phyloP scores from a whole-genome alignment of 2,329 filamentous ascomycete genomes.

The Ceratocystis ficicola region DNA sequence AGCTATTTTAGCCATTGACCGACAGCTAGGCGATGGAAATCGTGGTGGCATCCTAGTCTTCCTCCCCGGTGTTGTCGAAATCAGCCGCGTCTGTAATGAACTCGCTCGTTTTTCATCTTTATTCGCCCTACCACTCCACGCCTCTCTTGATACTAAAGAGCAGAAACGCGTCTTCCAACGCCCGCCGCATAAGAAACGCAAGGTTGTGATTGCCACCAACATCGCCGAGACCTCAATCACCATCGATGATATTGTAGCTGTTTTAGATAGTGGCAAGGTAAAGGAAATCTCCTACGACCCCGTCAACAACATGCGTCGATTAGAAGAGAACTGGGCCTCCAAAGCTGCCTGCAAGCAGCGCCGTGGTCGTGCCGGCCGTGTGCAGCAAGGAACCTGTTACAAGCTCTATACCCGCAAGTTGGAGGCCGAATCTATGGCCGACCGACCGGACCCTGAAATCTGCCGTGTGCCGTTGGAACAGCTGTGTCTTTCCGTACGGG shows the following conservation, averaged over 20 bases:
- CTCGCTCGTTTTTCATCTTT: slow-evolving; percentile 51
- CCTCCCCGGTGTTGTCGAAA: slow-evolving; percentile 82
- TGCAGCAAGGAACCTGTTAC: slow-evolving; percentile 82
- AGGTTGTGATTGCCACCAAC: slow-evolving; percentile 90
- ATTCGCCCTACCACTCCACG: slow-evolving; percentile 78
- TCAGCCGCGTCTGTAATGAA: slow-evolving; percentile 63
- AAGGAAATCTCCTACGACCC: slow-evolving; percentile 95
- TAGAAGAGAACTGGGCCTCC: slow-evolving; percentile 93
- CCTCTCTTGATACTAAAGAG: slow-evolving; percentile 76
- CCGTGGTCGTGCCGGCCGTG: slow-evolving; percentile 83
- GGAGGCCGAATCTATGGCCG: slow-evolving; percentile 66
- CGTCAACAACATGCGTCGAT: slow-evolving; percentile 81
- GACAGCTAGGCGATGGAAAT: slow-evolving; percentile 56
- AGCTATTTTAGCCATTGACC: slow-evolving; percentile 70
- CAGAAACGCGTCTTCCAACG: slow-evolving; percentile 75
- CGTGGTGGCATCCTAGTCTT: slow-evolving; percentile 86
- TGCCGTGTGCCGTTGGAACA: slow-evolving; percentile 86
- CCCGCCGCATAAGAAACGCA: slow-evolving; percentile 67
- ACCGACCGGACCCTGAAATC: slow-evolving; percentile 86
- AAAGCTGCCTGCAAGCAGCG: slow-evolving; percentile 88
- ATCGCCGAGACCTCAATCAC: slow-evolving; percentile 98
- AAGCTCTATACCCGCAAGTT: slow-evolving; percentile 85
- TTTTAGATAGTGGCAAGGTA: slow-evolving; percentile 88
- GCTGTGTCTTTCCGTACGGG: slow-evolving; percentile 83
- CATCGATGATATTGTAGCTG: slow-evolving; percentile 91